A percentile compares a stretch with the other conserved stretches of the same genome.
These are phyloP conservation scores for Tetracladium marchalianum DNA, from an alignment of 495 filamentous ascomycete species.

Conservation along the genomic window DNA sequence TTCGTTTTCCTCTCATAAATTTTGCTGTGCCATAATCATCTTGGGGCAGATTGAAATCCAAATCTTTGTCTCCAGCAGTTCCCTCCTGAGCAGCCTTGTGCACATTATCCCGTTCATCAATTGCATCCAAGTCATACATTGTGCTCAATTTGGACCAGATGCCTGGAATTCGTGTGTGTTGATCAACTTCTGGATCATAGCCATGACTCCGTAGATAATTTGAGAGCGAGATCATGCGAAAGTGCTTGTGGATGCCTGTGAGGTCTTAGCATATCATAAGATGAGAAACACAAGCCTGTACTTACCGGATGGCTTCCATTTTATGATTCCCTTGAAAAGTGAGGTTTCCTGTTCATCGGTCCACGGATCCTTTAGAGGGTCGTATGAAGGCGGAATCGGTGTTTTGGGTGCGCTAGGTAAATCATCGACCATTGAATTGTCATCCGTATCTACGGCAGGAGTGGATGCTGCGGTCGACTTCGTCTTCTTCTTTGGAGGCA, in stretches of 20 bases:
- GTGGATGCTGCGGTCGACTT: constrained; percentile 33
- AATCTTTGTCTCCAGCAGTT: constrained; percentile 41
- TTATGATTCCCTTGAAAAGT: constrained; percentile 78
- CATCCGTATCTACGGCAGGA: constrained; percentile 27
- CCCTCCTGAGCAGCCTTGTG: constrained; percentile 38
- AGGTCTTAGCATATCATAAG: neutral
- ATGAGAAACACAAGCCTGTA: constrained; percentile 4
- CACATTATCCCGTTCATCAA: constrained; percentile 79
- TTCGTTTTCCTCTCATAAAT: constrained; percentile 51
- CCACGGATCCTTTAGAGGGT: constrained; percentile 62
- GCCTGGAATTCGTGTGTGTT: constrained; percentile 77
- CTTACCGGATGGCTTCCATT: constrained; percentile 89
- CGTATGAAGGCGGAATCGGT: constrained; percentile 27
- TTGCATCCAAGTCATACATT: constrained; percentile 78
- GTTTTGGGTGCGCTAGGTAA: constrained; percentile 33
- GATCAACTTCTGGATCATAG: constrained; percentile 53
- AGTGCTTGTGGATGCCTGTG: constrained; percentile 92
- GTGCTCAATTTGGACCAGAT: constrained; percentile 84
- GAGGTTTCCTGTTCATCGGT: constrained; percentile 91
- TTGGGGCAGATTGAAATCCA: constrained; percentile 66
- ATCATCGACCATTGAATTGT: constrained; percentile 43
- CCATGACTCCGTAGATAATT: constrained; percentile 81
- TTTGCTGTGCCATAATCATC: constrained; percentile 70
- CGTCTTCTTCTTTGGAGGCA: constrained; percentile 68
- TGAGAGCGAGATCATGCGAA: constrained; percentile 84